These are phyloP conservation scores for Geotrichum phurueaensis DNA, from an alignment of 1,139 yeast species.

Conservation along the genomic window DNA sequence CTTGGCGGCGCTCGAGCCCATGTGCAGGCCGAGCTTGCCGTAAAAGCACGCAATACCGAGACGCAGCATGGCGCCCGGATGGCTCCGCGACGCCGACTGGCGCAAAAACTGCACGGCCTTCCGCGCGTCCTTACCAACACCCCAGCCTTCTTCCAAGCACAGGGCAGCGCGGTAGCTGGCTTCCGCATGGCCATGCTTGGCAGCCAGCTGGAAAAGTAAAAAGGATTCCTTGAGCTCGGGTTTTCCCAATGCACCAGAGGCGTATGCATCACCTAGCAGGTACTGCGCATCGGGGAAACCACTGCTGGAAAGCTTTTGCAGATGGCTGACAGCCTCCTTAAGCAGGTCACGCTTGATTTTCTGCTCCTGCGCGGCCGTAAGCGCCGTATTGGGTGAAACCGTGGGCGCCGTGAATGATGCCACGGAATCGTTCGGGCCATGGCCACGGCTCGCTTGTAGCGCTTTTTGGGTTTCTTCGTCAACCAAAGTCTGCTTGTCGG, in stretches of 20 bases:
- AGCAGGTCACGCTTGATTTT: constrained; percentile 43
- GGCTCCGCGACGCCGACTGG: constrained; percentile 85
- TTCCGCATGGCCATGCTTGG: constrained; percentile 88
- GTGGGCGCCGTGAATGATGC: constrained; percentile 7
- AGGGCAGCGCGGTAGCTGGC: constrained; percentile 86
- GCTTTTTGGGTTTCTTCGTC: constrained; percentile 8
- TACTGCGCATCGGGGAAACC: constrained; percentile 91
- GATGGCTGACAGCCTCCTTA: constrained; percentile 68
- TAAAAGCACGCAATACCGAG: constrained; percentile 81
- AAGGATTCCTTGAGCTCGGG: constrained; percentile 78
- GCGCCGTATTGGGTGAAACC: constrained; percentile 3
- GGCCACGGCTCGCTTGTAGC: neutral
- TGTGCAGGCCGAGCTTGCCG: constrained; percentile 67
- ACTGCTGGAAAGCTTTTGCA: constrained; percentile 67
- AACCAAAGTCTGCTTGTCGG: neutral
- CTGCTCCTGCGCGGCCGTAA: constrained; percentile 32
- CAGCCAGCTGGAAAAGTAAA: constrained; percentile 74
- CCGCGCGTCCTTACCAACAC: constrained; percentile 82
- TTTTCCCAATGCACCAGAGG: constrained; percentile 81
- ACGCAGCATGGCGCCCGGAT: constrained; percentile 93
- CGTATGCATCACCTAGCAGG: constrained; percentile 77
- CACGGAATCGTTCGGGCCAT: constrained; percentile 5
- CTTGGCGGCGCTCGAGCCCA: constrained; percentile 14
- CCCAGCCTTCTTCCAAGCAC: constrained; percentile 90
- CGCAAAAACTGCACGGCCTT: constrained; percentile 78